Percentiles rank a stretch among this genome's conserved stretches.
phyloP scores from a whole-genome alignment of 345 rosid species.

The Raphanus raphanistrum region DNA sequence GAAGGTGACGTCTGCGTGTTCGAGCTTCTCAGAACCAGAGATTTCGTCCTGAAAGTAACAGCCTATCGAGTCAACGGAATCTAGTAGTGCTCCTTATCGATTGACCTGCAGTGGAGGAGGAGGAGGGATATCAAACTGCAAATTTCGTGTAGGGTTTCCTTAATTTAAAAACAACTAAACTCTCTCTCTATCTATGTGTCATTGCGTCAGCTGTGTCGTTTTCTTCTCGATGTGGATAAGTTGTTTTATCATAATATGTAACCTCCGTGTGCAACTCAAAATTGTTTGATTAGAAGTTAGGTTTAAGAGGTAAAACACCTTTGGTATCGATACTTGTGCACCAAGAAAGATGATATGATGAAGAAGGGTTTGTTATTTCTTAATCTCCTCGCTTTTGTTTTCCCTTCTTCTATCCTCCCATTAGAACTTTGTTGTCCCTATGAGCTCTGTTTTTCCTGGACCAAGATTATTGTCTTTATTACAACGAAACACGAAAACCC shows the following conservation, averaged over 20 bases:
- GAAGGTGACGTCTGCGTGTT: constrained; percentile 90
- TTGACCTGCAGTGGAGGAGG: neutral
- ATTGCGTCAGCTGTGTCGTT: constrained; percentile 21
- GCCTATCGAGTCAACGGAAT: constrained; percentile 55
- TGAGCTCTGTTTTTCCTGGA: constrained; percentile 28
- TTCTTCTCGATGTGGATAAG: constrained; percentile 27
- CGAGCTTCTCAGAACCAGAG: constrained; percentile 70
- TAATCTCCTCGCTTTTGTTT: too few relatives aligned
- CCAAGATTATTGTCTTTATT: constrained; percentile 18
- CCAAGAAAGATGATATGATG: constrained; percentile 29
- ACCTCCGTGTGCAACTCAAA: constrained; percentile 11
- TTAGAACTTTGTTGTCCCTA: neutral
- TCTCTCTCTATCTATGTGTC: neutral
- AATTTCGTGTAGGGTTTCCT: constrained; percentile 24
- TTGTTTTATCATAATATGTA: constrained; percentile 20
- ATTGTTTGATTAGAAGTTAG: neutral
- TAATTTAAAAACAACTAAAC: constrained; percentile 31
- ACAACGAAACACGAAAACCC: constrained; percentile 27
- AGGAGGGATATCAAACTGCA: constrained; percentile 9
- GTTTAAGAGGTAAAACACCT: neutral
- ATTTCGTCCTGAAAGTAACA: constrained; percentile 77
- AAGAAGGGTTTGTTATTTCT: constrained; percentile 33
- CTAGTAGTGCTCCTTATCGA: constrained; percentile 8
- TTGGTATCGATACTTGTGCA: constrained; percentile 23
- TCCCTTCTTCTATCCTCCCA: too few relatives aligned